Conservation (phyloP, 2,329 filamentous ascomycete species). For the Penicillium palitans region DNA sequence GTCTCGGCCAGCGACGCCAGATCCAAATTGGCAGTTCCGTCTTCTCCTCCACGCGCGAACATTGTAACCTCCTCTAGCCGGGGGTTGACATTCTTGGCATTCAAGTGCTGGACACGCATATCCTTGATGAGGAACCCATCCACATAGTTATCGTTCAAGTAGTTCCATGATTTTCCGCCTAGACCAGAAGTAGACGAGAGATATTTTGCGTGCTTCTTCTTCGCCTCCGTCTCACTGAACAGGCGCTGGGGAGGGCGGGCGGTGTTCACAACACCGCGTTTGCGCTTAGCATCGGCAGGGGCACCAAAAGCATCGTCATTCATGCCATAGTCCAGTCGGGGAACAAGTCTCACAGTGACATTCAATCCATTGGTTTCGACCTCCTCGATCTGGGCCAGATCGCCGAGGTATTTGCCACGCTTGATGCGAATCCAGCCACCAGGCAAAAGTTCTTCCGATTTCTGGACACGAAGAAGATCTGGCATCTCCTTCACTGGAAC, state of each 20-base stretch:
- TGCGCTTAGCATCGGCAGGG: conserved; percentile 70
- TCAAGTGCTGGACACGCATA: conserved; percentile 82
- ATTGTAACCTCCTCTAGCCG: conserved; percentile 93
- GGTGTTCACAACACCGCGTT: conserved; percentile 61
- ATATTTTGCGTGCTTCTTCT: conserved; percentile 75
- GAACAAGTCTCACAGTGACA: conserved; percentile 82
- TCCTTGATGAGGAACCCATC: conserved; percentile 94
- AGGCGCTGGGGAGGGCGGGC: conserved; percentile 81
- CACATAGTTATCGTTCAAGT: conserved; percentile 84
- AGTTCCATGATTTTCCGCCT: conserved; percentile 72
- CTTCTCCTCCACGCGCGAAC: conserved; percentile 83
- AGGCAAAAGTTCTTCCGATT: conserved; percentile 78
- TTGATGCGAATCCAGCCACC: conserved; percentile 91
- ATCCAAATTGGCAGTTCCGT: conserved; percentile 91
- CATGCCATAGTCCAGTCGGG: conserved; percentile 85
- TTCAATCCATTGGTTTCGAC: conserved; percentile 92
- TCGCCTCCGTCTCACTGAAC: conserved; percentile 90
- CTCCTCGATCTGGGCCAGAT: conserved; percentile 88
- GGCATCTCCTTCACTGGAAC: conserved; percentile 98
- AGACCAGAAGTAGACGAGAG: conserved; percentile 55
- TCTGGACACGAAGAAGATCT: conserved; percentile 85
- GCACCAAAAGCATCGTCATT: conserved; percentile 69
- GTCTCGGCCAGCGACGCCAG: conserved; percentile 87
- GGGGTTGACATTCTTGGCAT: conserved; percentile 88
- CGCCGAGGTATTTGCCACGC: conserved; percentile 77